Percentiles rank a stretch among this genome's conserved stretches.
phyloP scores from a whole-genome alignment of 106 monocot species.

The Gastrodia elata region DNA sequence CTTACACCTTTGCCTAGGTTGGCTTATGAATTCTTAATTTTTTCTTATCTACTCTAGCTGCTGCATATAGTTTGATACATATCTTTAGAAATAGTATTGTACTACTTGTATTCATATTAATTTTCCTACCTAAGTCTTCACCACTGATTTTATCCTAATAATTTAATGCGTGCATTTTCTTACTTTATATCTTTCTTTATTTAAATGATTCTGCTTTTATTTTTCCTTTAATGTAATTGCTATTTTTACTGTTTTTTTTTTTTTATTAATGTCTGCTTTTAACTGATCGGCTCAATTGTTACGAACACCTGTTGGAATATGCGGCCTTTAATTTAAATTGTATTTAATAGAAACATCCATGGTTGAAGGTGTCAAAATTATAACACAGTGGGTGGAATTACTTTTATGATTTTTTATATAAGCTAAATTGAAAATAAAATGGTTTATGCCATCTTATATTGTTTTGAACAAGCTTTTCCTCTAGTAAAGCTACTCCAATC shows the following conservation, averaged over 20 bases:
- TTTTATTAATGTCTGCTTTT: no score
- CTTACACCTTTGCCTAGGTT: background rate
- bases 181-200: background rate
- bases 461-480: no score
- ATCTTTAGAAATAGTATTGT: background rate
- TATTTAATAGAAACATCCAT: no score
- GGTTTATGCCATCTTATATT: no score
- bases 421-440: no score
- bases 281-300: no score
- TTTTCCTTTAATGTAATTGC: background rate
- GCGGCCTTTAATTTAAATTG: no score
- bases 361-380: no score
- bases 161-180: background rate
- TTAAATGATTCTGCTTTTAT: background rate
- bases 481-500: no score
- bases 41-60: background rate
- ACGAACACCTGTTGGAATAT: no score
- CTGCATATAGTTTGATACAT: background rate
- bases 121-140: background rate
- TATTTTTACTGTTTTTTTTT: background rate
- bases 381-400: no score
- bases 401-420: no score
- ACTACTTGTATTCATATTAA: background rate
- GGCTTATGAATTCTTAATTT: background rate
- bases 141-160: background rate